Percentiles rank a stretch among this genome's conserved stretches.
These are phyloP conservation scores for Dictyostelium firmibasis DNA, from an alignment of 78 protist genomes.

Conservation along the genomic window DNA sequence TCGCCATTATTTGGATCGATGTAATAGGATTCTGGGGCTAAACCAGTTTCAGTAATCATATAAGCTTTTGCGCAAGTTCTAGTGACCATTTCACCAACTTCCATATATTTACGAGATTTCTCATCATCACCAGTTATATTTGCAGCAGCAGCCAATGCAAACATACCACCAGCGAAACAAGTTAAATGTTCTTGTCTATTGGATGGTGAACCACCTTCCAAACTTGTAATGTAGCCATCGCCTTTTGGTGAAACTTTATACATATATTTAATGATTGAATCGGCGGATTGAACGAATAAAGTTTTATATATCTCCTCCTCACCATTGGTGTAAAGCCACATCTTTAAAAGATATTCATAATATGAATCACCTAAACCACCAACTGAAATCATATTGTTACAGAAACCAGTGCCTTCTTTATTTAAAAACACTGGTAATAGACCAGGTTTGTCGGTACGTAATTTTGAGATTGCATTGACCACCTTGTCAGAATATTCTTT, in stretches of 20 bases:
- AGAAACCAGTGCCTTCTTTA: background rate
- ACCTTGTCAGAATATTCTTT: background rate
- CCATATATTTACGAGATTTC: background rate
- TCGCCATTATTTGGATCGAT: constrained; percentile 31
- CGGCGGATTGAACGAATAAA: constrained; percentile 75
- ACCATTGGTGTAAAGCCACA: constrained; percentile 42
- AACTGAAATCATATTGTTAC: constrained; percentile 3
- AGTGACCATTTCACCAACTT: constrained; percentile 64
- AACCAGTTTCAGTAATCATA: constrained; percentile 44
- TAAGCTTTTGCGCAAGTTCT: constrained; percentile 69
- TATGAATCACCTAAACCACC: constrained; percentile 89
- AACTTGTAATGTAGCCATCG: constrained; percentile 21
- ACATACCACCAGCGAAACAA: no score
- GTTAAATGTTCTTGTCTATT: constrained; percentile 89
- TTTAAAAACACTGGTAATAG: background rate
- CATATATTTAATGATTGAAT: background rate
- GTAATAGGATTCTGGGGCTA: constrained; percentile 82
- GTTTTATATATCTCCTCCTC: background rate
- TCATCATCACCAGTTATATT: background rate
- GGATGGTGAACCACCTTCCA: background rate
- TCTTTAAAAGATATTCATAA: no score
- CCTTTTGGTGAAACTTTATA: constrained; percentile 18
- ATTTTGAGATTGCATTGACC: background rate
- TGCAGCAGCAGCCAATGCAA: constrained; percentile 86
- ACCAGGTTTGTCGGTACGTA: background rate